Conservation (phyloP, 2,329 filamentous ascomycete genomes). For the Coleophoma crateriformis region DNA sequence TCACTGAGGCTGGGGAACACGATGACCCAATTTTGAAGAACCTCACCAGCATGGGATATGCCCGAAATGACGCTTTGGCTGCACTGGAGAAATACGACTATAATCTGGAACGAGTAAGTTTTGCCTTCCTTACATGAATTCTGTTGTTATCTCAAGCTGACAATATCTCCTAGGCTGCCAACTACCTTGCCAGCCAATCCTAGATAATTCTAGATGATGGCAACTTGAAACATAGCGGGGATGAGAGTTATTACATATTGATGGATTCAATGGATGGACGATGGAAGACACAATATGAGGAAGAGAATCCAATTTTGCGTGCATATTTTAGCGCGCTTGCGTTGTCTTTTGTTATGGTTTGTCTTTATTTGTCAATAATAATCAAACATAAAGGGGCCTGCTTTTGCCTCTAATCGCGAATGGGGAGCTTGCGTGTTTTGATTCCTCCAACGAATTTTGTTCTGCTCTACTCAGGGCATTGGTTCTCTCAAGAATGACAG, state of each 20-base stretch:
- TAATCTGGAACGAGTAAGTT: constrained; percentile 83
- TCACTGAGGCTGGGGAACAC: constrained; percentile 70
- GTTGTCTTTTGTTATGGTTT: no score
- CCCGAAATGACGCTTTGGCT: constrained; percentile 63
- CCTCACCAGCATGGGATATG: constrained; percentile 84
- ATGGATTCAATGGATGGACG: neutral
- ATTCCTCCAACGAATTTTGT: no score
- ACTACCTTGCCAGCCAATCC: constrained; percentile 27
- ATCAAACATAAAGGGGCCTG: no score
- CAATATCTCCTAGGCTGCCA: constrained; percentile 23
- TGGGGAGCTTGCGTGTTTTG: no score
- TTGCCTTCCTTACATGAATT: neutral
- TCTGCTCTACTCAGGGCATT: no score
- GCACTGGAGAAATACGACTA: constrained; percentile 95
- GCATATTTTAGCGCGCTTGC: no score
- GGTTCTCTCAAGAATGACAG: no score
- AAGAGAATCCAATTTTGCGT: neutral
- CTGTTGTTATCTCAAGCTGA: constrained; percentile 2
- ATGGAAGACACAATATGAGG: neutral
- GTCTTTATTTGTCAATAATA: no score
- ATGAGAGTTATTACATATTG: neutral
- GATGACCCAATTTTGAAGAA: constrained; percentile 91
- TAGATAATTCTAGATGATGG: constrained; percentile 1
- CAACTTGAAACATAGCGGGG: neutral
- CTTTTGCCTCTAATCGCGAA: no score